Evolutionary conservation across 2,329 filamentous ascomycete species (phyloP).

Genomic region (Didymella sp.): DNA sequence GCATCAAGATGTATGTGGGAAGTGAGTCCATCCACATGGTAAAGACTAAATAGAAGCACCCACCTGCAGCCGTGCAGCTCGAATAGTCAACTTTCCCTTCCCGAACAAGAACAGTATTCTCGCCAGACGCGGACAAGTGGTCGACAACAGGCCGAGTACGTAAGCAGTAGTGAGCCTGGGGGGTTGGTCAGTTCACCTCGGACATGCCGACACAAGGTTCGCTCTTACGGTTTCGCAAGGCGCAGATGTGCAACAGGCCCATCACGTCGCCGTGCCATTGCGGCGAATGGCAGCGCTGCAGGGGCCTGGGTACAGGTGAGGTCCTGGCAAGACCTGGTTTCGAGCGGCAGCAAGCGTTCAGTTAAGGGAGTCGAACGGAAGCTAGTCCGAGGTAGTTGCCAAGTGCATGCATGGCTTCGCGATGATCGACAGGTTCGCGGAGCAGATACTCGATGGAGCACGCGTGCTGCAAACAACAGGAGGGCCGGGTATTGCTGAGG

Average conservation of each 20-base stretch:
- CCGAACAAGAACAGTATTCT: slow-evolving; percentile 26
- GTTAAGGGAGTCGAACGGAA: slow-evolving; percentile 11
- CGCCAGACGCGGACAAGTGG: slow-evolving; percentile 32
- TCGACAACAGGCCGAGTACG: slow-evolving; percentile 38
- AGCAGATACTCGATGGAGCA: slow-evolving; percentile 14
- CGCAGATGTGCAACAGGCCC: slow-evolving; percentile 9
- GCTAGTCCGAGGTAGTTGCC: slow-evolving; percentile 15
- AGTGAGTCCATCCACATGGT: neutral
- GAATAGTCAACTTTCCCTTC: slow-evolving; percentile 27
- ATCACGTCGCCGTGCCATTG: slow-evolving; percentile 10
- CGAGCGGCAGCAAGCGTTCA: slow-evolving; percentile 19
- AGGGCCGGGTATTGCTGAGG: slow-evolving; percentile 1
- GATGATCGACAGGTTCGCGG: slow-evolving; percentile 15
- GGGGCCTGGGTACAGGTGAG: slow-evolving; percentile 12
- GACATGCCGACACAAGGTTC: slow-evolving; percentile 1
- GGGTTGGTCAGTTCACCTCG: slow-evolving; percentile 7
- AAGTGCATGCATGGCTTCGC: slow-evolving; percentile 14
- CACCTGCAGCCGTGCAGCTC: slow-evolving; percentile 34
- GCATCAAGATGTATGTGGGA: neutral
- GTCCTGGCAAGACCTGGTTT: neutral
- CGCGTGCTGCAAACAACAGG: slow-evolving; percentile 5
- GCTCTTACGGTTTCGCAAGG: slow-evolving; percentile 16
- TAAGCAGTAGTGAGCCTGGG: slow-evolving; percentile 38
- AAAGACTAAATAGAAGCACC: slow-evolving; percentile 8
- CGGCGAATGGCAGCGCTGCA: slow-evolving; percentile 16